These are phyloP conservation scores for Kuraishia cidri DNA, from an alignment of 805 yeast genomes.

Conservation along the genomic window DNA sequence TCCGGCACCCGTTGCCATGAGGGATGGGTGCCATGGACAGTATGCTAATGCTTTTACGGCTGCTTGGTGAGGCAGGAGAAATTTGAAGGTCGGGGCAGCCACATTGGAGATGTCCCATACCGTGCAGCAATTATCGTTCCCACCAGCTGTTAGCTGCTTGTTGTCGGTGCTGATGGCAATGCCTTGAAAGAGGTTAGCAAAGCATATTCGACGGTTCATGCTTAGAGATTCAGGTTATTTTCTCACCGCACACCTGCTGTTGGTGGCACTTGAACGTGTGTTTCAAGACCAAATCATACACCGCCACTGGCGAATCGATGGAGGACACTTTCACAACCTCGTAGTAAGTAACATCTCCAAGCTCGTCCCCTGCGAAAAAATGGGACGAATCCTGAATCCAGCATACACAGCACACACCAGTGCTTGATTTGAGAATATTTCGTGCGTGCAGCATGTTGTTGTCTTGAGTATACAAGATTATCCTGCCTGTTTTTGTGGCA, in stretches of 20 bases:
- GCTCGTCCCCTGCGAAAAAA: constrained; percentile 59
- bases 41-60: constrained; percentile 87
- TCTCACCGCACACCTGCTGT: constrained; percentile 54
- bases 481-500: constrained; percentile 50
- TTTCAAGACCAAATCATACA: constrained; percentile 12
- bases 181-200: constrained; percentile 23
- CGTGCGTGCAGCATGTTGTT: no score
- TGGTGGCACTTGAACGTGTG: constrained; percentile 33
- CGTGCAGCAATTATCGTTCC: constrained; percentile 74
- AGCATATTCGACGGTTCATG: constrained; percentile 14
- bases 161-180: constrained; percentile 48
- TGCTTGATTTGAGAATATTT: no score
- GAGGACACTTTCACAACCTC: constrained; percentile 9
- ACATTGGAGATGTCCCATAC: constrained; percentile 58
- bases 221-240: neutral
- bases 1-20: constrained; percentile 90
- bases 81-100: constrained; percentile 31
- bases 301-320: constrained; percentile 5
- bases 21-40: constrained; percentile 81
- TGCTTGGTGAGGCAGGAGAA: constrained; percentile 58
- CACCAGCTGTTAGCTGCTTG: constrained; percentile 66
- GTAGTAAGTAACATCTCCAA: constrained; percentile 45
- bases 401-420: constrained; percentile 45
- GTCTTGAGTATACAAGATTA: constrained; percentile 34
- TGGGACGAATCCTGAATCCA: constrained; percentile 41